Evolutionary conservation across 139 green algal genomes (phyloP).

Genomic region (Picochlorum sp.): DNA sequence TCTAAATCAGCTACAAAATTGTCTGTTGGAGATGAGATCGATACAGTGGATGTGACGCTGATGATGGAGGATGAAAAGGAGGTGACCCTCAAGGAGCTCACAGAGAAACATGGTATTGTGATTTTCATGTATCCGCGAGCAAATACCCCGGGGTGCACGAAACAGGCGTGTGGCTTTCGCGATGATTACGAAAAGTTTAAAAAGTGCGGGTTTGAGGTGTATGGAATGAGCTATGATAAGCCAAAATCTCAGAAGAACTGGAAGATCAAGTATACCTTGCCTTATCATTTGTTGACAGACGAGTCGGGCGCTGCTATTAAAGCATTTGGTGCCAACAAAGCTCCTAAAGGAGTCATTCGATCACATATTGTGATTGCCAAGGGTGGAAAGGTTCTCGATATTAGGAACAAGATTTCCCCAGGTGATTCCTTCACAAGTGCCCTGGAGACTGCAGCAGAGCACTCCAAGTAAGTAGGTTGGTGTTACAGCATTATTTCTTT

Average conservation of each 20-base stretch:
- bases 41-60: slow-evolving; percentile 7
- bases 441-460: slow-evolving; percentile 2
- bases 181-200: slow-evolving; percentile 20
- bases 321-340: slow-evolving; percentile 26
- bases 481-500: slow-evolving; percentile 5
- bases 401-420: slow-evolving; percentile 23
- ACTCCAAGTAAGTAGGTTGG: background rate
- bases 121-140: slow-evolving; percentile 40
- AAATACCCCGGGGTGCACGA: slow-evolving; percentile 34
- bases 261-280: slow-evolving; percentile 33
- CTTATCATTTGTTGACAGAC: slow-evolving; percentile 37
- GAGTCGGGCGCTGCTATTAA: slow-evolving; percentile 17
- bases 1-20: slow-evolving; percentile 5
- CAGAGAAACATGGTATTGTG: slow-evolving; percentile 18
- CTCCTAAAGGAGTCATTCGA: slow-evolving; percentile 20
- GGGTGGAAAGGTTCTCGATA: slow-evolving; percentile 23
- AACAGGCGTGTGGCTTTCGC: slow-evolving; percentile 38
- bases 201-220: slow-evolving; percentile 28
- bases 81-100: slow-evolving; percentile 14
- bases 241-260: slow-evolving; percentile 36
- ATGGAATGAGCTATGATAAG: slow-evolving; percentile 40
- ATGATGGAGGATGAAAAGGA: slow-evolving; percentile 13
- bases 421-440: slow-evolving; percentile 22
- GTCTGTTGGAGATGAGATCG: slow-evolving; percentile 12
- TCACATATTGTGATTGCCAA: slow-evolving; percentile 21